These are phyloP conservation scores for Penstemon barbatus DNA, from an alignment of 257 asterid species.

Conservation along the genomic window DNA sequence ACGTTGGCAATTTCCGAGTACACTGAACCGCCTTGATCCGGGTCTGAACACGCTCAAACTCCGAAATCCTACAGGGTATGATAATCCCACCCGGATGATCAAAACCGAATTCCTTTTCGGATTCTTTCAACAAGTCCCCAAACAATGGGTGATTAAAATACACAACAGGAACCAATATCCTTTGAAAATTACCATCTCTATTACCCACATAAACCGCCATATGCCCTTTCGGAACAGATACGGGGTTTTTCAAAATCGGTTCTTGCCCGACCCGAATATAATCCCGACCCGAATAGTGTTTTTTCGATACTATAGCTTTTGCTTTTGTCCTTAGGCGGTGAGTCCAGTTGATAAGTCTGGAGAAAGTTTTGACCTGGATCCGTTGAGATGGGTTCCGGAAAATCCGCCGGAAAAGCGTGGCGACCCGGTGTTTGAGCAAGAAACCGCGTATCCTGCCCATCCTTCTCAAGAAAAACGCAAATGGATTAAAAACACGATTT, in stretches of 20 bases:
- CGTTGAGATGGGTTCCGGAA: constrained; percentile 30
- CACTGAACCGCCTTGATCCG: constrained; percentile 60
- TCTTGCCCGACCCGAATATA: constrained; percentile 55
- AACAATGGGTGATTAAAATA: constrained; percentile 80
- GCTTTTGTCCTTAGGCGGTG: constrained; percentile 43
- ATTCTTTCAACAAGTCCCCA: constrained; percentile 53
- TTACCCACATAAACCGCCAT: constrained; percentile 80
- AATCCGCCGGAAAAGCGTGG: constrained; percentile 50
- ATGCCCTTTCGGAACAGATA: constrained; percentile 63
- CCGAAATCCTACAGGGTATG: constrained; percentile 87
- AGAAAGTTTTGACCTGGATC: constrained; percentile 35
- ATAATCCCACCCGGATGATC: constrained; percentile 80
- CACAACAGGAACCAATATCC: constrained; percentile 73
- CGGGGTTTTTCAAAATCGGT: constrained; percentile 32
- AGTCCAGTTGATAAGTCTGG: constrained; percentile 50
- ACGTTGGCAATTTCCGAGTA: constrained; percentile 34
- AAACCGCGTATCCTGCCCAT: constrained; percentile 69
- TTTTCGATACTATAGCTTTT: constrained; percentile 41
- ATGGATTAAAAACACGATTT: background rate
- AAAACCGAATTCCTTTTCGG: constrained; percentile 80
- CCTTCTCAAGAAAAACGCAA: background rate
- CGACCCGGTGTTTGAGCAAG: constrained; percentile 57
- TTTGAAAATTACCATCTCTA: constrained; percentile 51
- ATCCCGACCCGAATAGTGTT: constrained; percentile 25
- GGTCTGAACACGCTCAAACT: constrained; percentile 86